Evolutionary conservation across 2,329 filamentous ascomycete species (phyloP).

Genomic region (Fusarium sp.): DNA sequence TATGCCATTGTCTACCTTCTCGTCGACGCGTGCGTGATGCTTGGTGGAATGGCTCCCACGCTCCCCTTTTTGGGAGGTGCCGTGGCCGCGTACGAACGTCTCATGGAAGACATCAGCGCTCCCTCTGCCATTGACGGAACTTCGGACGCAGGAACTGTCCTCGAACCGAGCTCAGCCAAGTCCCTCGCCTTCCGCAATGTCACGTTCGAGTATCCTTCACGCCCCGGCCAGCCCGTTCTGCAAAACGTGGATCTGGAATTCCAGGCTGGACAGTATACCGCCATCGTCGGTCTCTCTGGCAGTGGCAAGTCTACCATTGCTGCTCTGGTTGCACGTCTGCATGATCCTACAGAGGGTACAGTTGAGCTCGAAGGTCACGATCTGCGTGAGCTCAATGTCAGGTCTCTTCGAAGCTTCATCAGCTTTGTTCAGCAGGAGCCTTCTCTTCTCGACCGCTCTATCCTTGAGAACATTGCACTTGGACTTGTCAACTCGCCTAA

Average conservation of each 20-base stretch:
- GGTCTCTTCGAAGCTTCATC: constrained; percentile 54
- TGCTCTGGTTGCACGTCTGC: constrained; percentile 66
- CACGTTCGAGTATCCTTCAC: constrained; percentile 58
- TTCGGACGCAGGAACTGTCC: constrained; percentile 53
- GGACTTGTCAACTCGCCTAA: constrained; percentile 51
- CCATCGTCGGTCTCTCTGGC: constrained; percentile 68
- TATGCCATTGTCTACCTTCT: constrained; percentile 65
- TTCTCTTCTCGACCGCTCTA: constrained; percentile 57
- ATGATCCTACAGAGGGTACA: constrained; percentile 63
- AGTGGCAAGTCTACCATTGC: constrained; percentile 69
- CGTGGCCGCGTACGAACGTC: constrained; percentile 66
- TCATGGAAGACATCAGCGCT: constrained; percentile 68
- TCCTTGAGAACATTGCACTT: constrained; percentile 64
- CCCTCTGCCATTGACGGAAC: constrained; percentile 59
- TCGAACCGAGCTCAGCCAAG: constrained; percentile 54
- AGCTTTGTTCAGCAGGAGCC: constrained; percentile 59
- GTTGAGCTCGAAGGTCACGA: constrained; percentile 60
- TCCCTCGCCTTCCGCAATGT: constrained; percentile 52
- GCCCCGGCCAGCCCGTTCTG: constrained; percentile 56
- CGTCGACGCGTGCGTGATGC: constrained; percentile 71
- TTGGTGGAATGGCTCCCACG: constrained; percentile 72
- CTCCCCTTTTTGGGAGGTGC: constrained; percentile 71
- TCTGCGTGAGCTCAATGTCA: constrained; percentile 61
- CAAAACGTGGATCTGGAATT: constrained; percentile 58
- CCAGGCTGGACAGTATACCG: constrained; percentile 62